Percentiles rank a stretch among this genome's conserved stretches.
These are phyloP conservation scores for Luvunga scandens DNA, from an alignment of 345 rosid genomes.

Conservation along the genomic window DNA sequence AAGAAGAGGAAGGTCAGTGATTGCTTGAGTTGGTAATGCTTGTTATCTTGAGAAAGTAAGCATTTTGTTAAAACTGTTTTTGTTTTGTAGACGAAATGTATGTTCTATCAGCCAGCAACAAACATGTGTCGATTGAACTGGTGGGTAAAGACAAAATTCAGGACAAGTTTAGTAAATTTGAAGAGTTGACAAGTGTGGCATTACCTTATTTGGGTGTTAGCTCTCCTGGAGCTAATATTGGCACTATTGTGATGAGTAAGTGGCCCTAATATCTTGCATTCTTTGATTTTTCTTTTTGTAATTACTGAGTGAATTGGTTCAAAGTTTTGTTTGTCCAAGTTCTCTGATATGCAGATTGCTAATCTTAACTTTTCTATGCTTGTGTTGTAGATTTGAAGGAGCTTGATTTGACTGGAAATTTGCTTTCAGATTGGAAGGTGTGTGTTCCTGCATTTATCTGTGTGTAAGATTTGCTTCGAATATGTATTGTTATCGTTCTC, in stretches of 20 bases:
- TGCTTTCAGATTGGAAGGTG: conserved; percentile 90
- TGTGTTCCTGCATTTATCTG: conserved; percentile 4
- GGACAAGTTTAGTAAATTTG: conserved; percentile 74
- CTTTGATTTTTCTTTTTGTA: neutral
- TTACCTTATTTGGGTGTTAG: conserved; percentile 74
- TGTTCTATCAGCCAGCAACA: conserved; percentile 76
- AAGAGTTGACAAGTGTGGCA: conserved; percentile 69
- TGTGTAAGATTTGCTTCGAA: neutral
- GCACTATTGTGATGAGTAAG: conserved; percentile 59
- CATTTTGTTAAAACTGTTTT: neutral
- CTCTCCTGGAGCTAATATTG: conserved; percentile 53
- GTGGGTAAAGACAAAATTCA: conserved; percentile 77
- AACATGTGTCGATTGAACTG: conserved; percentile 68
- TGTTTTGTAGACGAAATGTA: conserved; percentile 83
- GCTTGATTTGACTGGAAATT: conserved; percentile 91
- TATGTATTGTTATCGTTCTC: neutral
- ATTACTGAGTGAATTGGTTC: neutral
- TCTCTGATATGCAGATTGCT: neutral
- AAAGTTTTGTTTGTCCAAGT: neutral
- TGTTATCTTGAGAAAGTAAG: neutral
- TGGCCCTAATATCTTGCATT: neutral
- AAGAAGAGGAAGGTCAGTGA: conserved; percentile 73
- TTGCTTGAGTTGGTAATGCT: no score
- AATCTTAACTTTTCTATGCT: conserved; percentile 1
- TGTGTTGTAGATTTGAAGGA: conserved; percentile 61